Base-by-base conservation (phyloP, 2,329 filamentous ascomycete species). In the Lachnum nothofagi region DNA sequence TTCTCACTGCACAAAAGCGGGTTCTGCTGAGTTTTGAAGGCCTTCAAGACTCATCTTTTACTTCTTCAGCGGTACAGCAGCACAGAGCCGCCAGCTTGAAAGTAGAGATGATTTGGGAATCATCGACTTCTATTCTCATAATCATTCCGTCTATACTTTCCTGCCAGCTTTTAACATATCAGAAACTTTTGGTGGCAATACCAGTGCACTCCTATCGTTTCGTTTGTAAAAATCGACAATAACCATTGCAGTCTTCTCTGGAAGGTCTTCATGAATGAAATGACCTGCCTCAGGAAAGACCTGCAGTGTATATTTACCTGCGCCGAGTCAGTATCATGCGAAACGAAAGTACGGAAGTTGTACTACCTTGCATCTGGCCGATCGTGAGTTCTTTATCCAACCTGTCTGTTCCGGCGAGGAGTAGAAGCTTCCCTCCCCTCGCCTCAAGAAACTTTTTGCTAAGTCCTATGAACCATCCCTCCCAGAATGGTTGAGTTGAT, bases 221-320 rank as follows among this genome's bases (percentile, higher is more conserved):
- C 93, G 77, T 58, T 84, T 85, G 63, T 93, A 91, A 65, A 98
- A 97, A 65, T 98, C 93, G 1, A 86, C 87, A 44, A 97, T 72
- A 7, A 89, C 78, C 59, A 86, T 76, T 0, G 93, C 93, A 37
- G 86, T 94, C 73, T 91, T 94, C 63, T 90, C 86, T 0, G 93
- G 91, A 42, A 91, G 78, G 66, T 98, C 93, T 67, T 98, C 93
- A 57, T 98, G 93, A 48, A 98, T 82, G 63, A 98, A 98, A 67
- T 98, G 93, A 0, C 93, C 93, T 1, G 93, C 90, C 65, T 95
- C 88, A 0, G 93, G 91, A 60, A 97, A 87, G 5, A 98, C 91
- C 60, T 95, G 88, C 39, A 98, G 73, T 49, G 95, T 90, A 65
- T 97, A 98, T 75, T 97, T 97, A 4, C 91, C 85, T 82, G 3